These are phyloP conservation scores for Chamaenerion angustifolium DNA, from an alignment of 345 rosid genomes.

Conservation along the genomic window DNA sequence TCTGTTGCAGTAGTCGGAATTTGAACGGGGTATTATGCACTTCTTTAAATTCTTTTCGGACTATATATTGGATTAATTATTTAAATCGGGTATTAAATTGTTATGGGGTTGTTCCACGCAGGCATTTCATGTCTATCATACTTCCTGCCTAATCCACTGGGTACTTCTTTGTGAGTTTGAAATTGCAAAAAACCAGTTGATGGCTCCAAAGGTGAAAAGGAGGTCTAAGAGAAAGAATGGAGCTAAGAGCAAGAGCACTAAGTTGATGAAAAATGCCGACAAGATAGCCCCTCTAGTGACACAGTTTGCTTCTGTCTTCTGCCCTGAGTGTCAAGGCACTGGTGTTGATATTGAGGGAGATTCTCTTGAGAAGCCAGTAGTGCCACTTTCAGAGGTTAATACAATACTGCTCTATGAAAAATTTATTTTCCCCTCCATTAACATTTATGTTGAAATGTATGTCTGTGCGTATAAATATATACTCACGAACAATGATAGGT, in stretches of 20 bases:
- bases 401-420: not conserved
- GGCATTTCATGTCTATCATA: constrained; percentile 86
- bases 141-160: constrained; percentile 91
- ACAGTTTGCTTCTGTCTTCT: constrained; percentile 50
- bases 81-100: not conserved
- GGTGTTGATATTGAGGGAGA: constrained; percentile 44
- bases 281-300: constrained; percentile 12
- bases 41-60: not conserved
- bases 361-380: constrained; percentile 42
- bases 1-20: constrained; percentile 76
- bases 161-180: constrained; percentile 70
- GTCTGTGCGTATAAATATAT: too few species aligned
- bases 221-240: constrained; percentile 43
- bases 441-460: too few species aligned
- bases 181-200: constrained; percentile 30
- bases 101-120: constrained; percentile 11
- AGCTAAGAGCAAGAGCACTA: constrained; percentile 29
- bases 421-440: too few species aligned
- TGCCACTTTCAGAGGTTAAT: constrained; percentile 71
- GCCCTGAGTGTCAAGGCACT: constrained; percentile 95
- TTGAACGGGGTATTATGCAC: constrained; percentile 41
- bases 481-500: too few species aligned
- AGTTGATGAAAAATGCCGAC: constrained; percentile 20
- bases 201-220: constrained; percentile 24
- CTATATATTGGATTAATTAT: too few species aligned